A percentile compares a stretch with the other conserved stretches of the same genome.
Conservation (phyloP, 1,139 yeast species). For the Lizanozyma gosingica region DNA sequence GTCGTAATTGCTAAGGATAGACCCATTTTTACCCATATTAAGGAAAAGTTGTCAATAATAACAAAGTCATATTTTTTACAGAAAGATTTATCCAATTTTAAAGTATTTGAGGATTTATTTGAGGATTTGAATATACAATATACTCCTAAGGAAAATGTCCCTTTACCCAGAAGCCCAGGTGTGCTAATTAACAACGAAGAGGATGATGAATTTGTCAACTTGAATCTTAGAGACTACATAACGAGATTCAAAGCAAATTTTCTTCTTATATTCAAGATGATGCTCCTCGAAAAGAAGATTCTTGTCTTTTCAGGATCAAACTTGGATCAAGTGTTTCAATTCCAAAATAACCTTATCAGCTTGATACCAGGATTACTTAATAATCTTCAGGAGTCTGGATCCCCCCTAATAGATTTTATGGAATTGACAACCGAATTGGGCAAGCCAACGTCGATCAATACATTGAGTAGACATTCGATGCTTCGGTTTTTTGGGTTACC, state of each 20-base stretch:
- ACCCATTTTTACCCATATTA: slow-evolving; percentile 82
- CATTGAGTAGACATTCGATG: slow-evolving; percentile 72
- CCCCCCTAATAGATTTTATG: slow-evolving; percentile 59
- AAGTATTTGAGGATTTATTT: slow-evolving; percentile 60
- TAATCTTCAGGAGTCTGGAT: slow-evolving; percentile 69
- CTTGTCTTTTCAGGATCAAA: slow-evolving; percentile 67
- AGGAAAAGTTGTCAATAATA: slow-evolving; percentile 82
- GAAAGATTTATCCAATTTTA: slow-evolving; percentile 61
- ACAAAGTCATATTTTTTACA: slow-evolving; percentile 84
- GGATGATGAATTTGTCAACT: slow-evolving; percentile 61
- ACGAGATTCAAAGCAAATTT: slow-evolving; percentile 50
- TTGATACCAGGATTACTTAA: slow-evolving; percentile 71
- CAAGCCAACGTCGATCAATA: slow-evolving; percentile 63
- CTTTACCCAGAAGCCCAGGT: slow-evolving; percentile 2
- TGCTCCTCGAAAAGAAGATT: slow-evolving; percentile 65
- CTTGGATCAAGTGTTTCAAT: slow-evolving; percentile 69
- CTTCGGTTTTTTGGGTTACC: slow-evolving; percentile 83
- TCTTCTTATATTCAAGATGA: slow-evolving; percentile 65
- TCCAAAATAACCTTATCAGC: slow-evolving; percentile 65
- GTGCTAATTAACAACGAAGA: slow-evolving; percentile 26
- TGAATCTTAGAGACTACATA: slow-evolving; percentile 61
- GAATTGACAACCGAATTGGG: slow-evolving; percentile 39
- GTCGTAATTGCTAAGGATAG: slow-evolving; percentile 73
- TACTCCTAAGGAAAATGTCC: slow-evolving; percentile 9
- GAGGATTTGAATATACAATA: slow-evolving; percentile 56